These are phyloP conservation scores for Heritiera fomes DNA, from an alignment of 345 rosid species.

Conservation along the genomic window DNA sequence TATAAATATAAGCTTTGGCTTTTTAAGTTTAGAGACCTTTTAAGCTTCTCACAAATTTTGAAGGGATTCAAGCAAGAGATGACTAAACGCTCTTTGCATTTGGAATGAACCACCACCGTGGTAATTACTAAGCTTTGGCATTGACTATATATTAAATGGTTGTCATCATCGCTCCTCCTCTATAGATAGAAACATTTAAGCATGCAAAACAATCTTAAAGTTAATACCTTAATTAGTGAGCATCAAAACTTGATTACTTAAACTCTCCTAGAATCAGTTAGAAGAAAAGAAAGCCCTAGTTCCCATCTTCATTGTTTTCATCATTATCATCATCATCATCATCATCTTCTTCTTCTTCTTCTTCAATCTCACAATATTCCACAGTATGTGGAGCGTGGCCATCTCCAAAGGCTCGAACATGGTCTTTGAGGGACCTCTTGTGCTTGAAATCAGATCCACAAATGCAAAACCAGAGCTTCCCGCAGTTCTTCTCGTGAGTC, in stretches of 20 bases:
- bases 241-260: conserved; percentile 12
- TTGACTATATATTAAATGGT: background rate
- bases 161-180: conserved; percentile 27
- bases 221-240: background rate
- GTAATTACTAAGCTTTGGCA: background rate
- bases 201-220: conserved; percentile 11
- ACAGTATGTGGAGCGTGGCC: conserved; percentile 52
- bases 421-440: conserved; percentile 71
- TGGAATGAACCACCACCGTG: no score
- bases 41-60: no score
- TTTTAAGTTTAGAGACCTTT: background rate
- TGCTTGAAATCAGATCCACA: conserved; percentile 75
- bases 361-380: conserved; percentile 34
- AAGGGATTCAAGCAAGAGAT: no score
- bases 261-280: conserved; percentile 1
- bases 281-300: conserved; percentile 21
- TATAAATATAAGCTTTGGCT: conserved; percentile 20
- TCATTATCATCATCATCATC: conserved; percentile 28
- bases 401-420: conserved; percentile 62
- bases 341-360: conserved; percentile 36
- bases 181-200: background rate
- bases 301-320: conserved; percentile 21
- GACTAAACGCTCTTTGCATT: no score
- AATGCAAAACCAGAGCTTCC: conserved; percentile 63
- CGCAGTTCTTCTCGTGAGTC: conserved; percentile 74